A percentile compares a stretch with the other conserved stretches of the same genome.
Conservation (phyloP, 1,284 basidiomycete genomes). For the Ceratobasidium sp. region DNA sequence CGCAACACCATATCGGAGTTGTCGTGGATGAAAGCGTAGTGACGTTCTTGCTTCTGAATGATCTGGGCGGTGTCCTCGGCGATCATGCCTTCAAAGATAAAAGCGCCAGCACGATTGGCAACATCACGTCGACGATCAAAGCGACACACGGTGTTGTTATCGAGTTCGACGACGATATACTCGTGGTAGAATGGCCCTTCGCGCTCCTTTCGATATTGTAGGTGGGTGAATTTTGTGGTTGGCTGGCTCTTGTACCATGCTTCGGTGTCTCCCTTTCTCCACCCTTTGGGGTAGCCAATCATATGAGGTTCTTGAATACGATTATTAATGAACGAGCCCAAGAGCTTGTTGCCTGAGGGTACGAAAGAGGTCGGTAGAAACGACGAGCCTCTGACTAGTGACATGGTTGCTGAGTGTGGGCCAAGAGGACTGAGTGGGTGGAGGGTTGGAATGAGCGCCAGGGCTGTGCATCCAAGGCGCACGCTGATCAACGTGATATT, state of each 20-base stretch:
- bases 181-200: conserved; percentile 35
- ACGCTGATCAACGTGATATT: too few species aligned
- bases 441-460: too few species aligned
- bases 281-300: conserved; percentile 32
- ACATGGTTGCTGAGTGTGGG: background rate
- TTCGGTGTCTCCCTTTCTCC: conserved; percentile 26
- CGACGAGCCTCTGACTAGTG: too few species aligned
- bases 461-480: too few species aligned
- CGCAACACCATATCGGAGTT: conserved; percentile 17
- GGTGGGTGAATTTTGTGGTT: conserved; percentile 21
- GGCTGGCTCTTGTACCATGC: conserved; percentile 31
- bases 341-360: conserved; percentile 10
- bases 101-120: background rate
- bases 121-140: conserved; percentile 38
- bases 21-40: background rate
- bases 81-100: conserved; percentile 10
- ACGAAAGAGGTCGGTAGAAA: too few species aligned
- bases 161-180: conserved; percentile 26
- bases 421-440: background rate
- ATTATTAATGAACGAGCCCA: background rate
- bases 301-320: conserved; percentile 26
- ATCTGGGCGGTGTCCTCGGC: conserved; percentile 41
- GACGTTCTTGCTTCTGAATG: background rate
- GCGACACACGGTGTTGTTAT: conserved; percentile 25
- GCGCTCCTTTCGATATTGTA: conserved; percentile 41